phyloP scores from a whole-genome alignment of 2,329 filamentous ascomycete species.

The Xylogone sp. region DNA sequence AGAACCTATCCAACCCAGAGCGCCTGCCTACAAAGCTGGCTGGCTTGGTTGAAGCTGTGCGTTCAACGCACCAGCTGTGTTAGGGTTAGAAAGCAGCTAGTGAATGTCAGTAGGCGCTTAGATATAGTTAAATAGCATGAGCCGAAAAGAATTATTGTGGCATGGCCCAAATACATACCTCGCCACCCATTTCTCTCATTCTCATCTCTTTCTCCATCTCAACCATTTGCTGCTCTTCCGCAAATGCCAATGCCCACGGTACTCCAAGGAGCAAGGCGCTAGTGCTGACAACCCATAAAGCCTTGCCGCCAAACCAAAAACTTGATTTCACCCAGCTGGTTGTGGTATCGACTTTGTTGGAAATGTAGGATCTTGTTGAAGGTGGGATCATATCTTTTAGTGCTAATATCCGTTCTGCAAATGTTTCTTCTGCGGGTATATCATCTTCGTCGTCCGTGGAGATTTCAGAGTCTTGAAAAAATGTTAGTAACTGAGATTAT shows the following conservation, averaged over 20 bases:
- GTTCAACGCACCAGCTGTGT: constrained; percentile 18
- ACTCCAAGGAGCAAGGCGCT: constrained; percentile 86
- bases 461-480: constrained; percentile 68
- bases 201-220: constrained; percentile 98
- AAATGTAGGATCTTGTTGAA: constrained; percentile 65
- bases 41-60: constrained; percentile 23
- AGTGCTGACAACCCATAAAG: constrained; percentile 87
- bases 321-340: constrained; percentile 55
- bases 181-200: constrained; percentile 88
- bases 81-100: constrained; percentile 11
- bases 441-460: constrained; percentile 75
- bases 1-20: not conserved
- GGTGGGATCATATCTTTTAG: constrained; percentile 75
- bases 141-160: not conserved
- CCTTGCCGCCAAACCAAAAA: constrained; percentile 73
- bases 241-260: constrained; percentile 87
- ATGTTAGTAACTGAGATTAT: constrained; percentile 11
- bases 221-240: constrained; percentile 93
- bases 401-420: constrained; percentile 68
- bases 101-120: constrained; percentile 14
- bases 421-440: constrained; percentile 47
- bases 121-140: constrained; percentile 1
- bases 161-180: constrained; percentile 42
- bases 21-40: constrained; percentile 23
- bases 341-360: constrained; percentile 53